Conservation (phyloP, 129 eudicot genomes). For the Chrysanthemum makinoi region DNA sequence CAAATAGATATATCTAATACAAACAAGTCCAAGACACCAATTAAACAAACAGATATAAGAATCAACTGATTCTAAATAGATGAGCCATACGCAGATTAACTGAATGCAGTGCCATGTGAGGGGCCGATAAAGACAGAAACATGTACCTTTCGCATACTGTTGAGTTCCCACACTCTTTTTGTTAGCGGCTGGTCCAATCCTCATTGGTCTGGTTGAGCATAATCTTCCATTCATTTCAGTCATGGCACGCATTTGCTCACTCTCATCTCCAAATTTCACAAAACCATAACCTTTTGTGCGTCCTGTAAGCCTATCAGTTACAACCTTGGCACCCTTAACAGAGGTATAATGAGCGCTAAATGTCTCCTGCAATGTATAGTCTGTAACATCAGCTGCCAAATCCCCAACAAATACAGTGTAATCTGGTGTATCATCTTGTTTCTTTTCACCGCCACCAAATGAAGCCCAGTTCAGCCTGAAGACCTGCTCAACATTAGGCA, state of each 20-base stretch:
- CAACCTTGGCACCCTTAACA: conserved; percentile 90
- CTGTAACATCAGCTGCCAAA: conserved; percentile 87
- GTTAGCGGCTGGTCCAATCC: conserved; percentile 87
- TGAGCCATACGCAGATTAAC: too few relatives aligned
- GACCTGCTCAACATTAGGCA: conserved; percentile 81
- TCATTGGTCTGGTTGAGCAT: conserved; percentile 88
- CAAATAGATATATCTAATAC: conserved; percentile 18
- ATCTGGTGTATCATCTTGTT: conserved; percentile 56
- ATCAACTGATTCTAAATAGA: too few relatives aligned
- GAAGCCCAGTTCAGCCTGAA: conserved; percentile 94
- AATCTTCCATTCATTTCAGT: conserved; percentile 88
- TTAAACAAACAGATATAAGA: conserved; percentile 14
- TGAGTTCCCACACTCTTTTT: conserved; percentile 56
- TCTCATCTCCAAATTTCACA: conserved; percentile 90
- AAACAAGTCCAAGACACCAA: conserved; percentile 3
- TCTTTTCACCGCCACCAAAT: conserved; percentile 86
- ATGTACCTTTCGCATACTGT: conserved; percentile 59
- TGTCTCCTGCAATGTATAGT: conserved; percentile 86
- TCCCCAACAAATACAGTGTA: conserved; percentile 88
- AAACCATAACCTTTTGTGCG: conserved; percentile 96
- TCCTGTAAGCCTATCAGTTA: conserved; percentile 77
- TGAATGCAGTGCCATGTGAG: too few relatives aligned
- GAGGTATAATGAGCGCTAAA: conserved; percentile 77
- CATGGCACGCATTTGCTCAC: conserved; percentile 85
- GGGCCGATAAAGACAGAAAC: too few relatives aligned